Conservation (phyloP, 306 rosid genomes). For the Trifolium subterraneum region DNA sequence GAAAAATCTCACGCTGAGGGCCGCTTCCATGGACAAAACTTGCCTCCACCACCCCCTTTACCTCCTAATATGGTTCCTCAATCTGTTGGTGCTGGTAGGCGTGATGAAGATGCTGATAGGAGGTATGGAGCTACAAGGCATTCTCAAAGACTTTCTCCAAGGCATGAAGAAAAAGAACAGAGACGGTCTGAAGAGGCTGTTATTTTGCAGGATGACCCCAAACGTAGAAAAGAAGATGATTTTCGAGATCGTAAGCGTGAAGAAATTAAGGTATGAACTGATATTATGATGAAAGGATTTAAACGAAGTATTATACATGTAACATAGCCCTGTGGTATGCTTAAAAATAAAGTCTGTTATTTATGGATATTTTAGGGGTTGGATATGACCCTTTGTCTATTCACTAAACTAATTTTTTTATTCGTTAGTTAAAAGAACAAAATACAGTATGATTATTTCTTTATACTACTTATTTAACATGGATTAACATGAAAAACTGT, state of each 20-base stretch:
- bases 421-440: constrained; percentile 3
- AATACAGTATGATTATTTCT: constrained; percentile 4
- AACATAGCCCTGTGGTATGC: not conserved
- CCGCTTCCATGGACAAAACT: constrained; percentile 87
- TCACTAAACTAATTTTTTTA: not conserved
- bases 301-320: not conserved
- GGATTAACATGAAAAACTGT: constrained; percentile 1
- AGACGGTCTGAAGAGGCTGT: constrained; percentile 87
- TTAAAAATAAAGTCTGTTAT: not conserved
- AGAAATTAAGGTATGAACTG: constrained; percentile 75
- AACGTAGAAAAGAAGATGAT: constrained; percentile 95
- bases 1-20: constrained; percentile 88
- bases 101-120: constrained; percentile 94
- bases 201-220: constrained; percentile 80
- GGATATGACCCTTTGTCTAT: not conserved
- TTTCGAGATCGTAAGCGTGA: constrained; percentile 94
- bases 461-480: not conserved
- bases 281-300: not conserved
- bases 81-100: constrained; percentile 81
- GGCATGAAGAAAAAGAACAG: constrained; percentile 95
- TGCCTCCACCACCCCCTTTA: constrained; percentile 99
- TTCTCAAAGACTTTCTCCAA: constrained; percentile 91
- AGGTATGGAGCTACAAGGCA: constrained; percentile 88
- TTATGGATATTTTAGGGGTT: not conserved
- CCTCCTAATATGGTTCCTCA: constrained; percentile 96